A percentile compares a stretch with the other conserved stretches of the same genome.
Evolutionary conservation across 2,329 filamentous ascomycete species (phyloP).

Genomic region (Beauveria varroae): DNA sequence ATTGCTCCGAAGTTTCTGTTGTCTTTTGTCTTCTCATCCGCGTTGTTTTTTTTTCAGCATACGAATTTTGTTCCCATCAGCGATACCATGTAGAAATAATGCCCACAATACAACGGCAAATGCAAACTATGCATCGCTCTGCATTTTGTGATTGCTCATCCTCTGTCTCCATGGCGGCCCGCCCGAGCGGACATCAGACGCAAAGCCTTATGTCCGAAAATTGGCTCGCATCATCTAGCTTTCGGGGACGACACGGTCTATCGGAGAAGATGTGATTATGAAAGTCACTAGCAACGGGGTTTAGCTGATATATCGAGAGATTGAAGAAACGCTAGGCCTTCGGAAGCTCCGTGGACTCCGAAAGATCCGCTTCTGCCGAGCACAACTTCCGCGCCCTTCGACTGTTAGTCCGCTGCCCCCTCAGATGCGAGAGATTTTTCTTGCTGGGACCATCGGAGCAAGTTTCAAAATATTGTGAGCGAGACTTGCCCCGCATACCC

Average conservation of each 20-base stretch:
- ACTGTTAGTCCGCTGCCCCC: not conserved
- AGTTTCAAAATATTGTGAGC: not conserved
- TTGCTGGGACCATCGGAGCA: not conserved
- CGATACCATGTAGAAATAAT: slow-evolving; percentile 6
- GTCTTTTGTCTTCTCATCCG: not conserved
- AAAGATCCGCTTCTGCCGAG: not conserved
- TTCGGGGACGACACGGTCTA: not conserved
- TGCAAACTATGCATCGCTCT: not conserved
- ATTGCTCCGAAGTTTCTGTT: slow-evolving; percentile 3
- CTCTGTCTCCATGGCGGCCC: not conserved
- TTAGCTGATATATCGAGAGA: not conserved
- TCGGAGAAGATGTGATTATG: not conserved
- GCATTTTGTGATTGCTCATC: not conserved
- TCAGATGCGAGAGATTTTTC: not conserved
- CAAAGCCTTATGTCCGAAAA: not conserved
- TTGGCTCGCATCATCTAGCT: too few species aligned
- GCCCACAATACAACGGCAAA: not conserved
- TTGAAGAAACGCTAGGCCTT: not conserved
- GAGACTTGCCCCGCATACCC: not conserved
- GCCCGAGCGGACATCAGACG: not conserved
- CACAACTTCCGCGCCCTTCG: not conserved
- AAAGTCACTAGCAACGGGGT: not conserved
- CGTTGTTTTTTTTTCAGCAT: not conserved
- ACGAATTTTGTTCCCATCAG: not conserved
- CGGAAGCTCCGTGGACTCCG: not conserved